Percentiles rank a stretch among this genome's conserved stretches.
These are phyloP conservation scores for Babjeviella inositovora DNA, from an alignment of 805 yeast species.

Conservation along the genomic window DNA sequence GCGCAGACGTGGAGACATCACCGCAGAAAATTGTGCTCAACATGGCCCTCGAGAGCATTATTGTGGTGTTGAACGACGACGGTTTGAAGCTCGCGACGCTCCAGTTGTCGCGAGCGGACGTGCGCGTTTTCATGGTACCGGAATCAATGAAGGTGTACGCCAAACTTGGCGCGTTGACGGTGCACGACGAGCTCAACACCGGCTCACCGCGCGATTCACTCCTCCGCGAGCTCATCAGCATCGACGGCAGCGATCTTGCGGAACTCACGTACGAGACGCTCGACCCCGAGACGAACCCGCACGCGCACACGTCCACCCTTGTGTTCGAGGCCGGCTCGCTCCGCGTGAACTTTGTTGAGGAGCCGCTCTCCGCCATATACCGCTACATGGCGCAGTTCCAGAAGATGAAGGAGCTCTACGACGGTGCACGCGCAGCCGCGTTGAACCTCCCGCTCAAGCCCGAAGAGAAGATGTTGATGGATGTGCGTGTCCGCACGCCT, in stretches of 20 bases:
- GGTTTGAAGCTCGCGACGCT: conserved; percentile 70
- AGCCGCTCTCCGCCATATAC: conserved; percentile 53
- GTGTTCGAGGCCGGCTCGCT: conserved; percentile 64
- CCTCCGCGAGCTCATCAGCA: conserved; percentile 51
- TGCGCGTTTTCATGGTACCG: conserved; percentile 51
- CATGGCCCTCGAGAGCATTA: conserved; percentile 56
- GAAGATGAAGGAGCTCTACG: conserved; percentile 80
- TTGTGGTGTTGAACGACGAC: conserved; percentile 68
- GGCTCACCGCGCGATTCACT: conserved; percentile 42
- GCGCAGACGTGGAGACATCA: conserved; percentile 37
- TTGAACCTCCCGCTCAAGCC: conserved; percentile 39
- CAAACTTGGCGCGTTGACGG: conserved; percentile 60
- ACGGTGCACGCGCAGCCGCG: conserved; percentile 78
- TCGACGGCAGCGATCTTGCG: conserved; percentile 70
- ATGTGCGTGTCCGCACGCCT: conserved; percentile 67
- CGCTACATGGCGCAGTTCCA: conserved; percentile 60
- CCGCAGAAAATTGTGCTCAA: conserved; percentile 65
- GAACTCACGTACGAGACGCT: conserved; percentile 76
- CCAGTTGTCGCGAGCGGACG: conserved; percentile 56
- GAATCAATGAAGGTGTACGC: conserved; percentile 62
- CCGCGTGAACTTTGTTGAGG: conserved; percentile 66
- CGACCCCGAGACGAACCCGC: conserved; percentile 32
- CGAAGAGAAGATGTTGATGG: conserved; percentile 50
- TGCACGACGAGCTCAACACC: conserved; percentile 62
- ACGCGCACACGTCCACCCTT: conserved; percentile 36